These are phyloP conservation scores for Prunus mume DNA, from an alignment of 306 rosid genomes.

Conservation along the genomic window DNA sequence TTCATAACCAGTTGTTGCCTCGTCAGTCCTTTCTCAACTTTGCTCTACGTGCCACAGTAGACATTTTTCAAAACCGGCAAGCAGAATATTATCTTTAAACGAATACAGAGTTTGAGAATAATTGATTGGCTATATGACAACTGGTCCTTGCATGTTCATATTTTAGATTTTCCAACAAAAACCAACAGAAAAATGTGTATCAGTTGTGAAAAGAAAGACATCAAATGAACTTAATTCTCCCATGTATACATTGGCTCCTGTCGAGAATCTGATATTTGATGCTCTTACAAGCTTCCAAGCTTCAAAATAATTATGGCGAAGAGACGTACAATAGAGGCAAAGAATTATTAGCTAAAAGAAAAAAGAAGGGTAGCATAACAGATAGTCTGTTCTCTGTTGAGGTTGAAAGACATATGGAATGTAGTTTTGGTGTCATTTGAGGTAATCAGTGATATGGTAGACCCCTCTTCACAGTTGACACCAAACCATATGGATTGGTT, in stretches of 20 bases:
- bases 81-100: constrained; percentile 1
- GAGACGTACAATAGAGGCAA: not conserved
- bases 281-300: not conserved
- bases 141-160: not conserved
- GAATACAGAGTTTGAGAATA: constrained; percentile 4
- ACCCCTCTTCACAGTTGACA: constrained; percentile 30
- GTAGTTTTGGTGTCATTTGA: constrained; percentile 5
- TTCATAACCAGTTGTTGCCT: not conserved
- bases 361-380: not conserved
- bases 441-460: constrained; percentile 29
- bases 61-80: constrained; percentile 5
- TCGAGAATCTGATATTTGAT: too few relatives aligned
- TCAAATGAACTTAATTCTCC: too few relatives aligned
- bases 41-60: constrained; percentile 9
- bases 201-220: not conserved
- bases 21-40: not conserved
- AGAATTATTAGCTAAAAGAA: not conserved
- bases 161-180: not conserved
- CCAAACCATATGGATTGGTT: constrained; percentile 9
- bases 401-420: not conserved
- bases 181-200: not conserved
- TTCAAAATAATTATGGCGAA: not conserved
- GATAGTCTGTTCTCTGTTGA: not conserved
- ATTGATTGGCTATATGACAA: constrained; percentile 7
- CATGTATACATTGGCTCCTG: too few relatives aligned